Evolutionary conservation across 75 land plant species (phyloP).

Genomic region (Isoetes taiwanensis): DNA sequence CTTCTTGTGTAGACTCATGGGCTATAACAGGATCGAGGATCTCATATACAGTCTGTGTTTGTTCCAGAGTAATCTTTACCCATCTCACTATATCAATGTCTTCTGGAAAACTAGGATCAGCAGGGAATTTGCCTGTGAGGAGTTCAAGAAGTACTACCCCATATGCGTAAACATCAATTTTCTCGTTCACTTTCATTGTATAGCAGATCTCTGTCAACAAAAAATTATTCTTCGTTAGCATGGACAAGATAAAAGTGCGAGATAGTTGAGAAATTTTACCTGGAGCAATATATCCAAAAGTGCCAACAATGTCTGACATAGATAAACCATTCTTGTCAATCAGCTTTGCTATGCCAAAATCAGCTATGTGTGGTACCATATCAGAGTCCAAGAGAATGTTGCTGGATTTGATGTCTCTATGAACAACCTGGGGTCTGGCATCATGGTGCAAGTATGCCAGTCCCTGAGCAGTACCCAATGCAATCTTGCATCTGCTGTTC

Average conservation of each 20-base stretch:
- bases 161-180: constrained; percentile 79
- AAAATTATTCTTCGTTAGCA: too few relatives aligned
- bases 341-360: constrained; percentile 79
- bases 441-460: constrained; percentile 67
- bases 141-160: constrained; percentile 68
- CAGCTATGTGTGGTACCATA: constrained; percentile 51
- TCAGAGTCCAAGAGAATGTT: constrained; percentile 55
- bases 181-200: constrained; percentile 84
- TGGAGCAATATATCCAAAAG: constrained; percentile 92
- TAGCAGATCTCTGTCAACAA: constrained; percentile 93
- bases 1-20: constrained; percentile 64
- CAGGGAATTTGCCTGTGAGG: constrained; percentile 51
- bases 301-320: constrained; percentile 85
- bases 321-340: constrained; percentile 68
- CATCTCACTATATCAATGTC: constrained; percentile 79
- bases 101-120: constrained; percentile 59
- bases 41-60: too few relatives aligned
- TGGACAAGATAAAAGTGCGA: too few relatives aligned
- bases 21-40: constrained; percentile 62
- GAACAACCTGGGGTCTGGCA: constrained; percentile 50
- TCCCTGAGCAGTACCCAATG: constrained; percentile 68
- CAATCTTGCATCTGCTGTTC: constrained; percentile 47
- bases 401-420: constrained; percentile 57
- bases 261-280: too few relatives aligned
- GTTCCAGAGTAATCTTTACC: too few relatives aligned